A percentile compares a stretch with the other conserved stretches of the same genome.
Conservation (phyloP, 495 filamentous ascomycete species). For the Penicillium samsonianum region DNA sequence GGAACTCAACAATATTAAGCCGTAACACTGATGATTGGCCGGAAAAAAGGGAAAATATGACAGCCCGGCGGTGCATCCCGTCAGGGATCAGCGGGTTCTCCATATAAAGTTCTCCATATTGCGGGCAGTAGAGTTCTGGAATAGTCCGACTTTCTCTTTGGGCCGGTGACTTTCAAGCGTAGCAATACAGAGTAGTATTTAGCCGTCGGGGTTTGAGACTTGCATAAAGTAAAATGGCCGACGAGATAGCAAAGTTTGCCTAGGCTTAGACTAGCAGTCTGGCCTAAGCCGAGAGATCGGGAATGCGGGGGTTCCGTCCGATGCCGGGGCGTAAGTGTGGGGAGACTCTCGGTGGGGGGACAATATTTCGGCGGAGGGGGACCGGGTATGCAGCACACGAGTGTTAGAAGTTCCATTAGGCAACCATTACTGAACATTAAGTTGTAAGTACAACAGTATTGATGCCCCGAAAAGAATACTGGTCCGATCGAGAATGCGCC, state of each 20-base stretch:
- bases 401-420: not conserved
- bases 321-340: not conserved
- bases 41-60: not conserved
- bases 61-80: not conserved
- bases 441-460: not conserved
- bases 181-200: not conserved
- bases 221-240: not conserved
- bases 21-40: slow-evolving; percentile 6
- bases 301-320: not conserved
- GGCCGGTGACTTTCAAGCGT: not conserved
- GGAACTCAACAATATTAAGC: too few species aligned
- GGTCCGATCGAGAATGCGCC: not conserved
- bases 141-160: not conserved
- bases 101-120: not conserved
- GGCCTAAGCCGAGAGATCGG: not conserved
- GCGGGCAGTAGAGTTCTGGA: not conserved
- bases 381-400: not conserved
- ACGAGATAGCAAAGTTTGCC: not conserved
- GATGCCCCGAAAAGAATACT: not conserved
- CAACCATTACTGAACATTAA: not conserved
- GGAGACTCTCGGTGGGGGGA: not conserved
- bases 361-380: too few species aligned
- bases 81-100: slow-evolving; percentile 7
- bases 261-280: not conserved
- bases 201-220: not conserved